Conservation (phyloP, 257 asterid genomes). For the Jaltomata sinuosa region DNA sequence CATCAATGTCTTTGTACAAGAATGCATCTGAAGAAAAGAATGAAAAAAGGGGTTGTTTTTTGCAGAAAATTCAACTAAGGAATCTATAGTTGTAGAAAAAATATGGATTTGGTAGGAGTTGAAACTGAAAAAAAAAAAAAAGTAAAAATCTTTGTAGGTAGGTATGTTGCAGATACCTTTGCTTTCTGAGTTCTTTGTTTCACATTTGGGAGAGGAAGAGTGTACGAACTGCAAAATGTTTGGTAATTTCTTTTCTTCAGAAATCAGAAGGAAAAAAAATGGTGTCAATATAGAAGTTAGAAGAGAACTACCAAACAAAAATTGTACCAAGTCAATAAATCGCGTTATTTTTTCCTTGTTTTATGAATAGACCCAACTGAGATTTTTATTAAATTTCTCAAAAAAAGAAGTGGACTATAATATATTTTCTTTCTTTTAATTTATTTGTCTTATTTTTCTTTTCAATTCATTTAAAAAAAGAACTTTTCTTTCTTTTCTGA, state of each 20-base stretch:
- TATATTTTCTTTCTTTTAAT: no score
- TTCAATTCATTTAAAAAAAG: no score
- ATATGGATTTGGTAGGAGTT: neutral
- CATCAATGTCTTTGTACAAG: neutral
- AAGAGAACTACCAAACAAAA: neutral
- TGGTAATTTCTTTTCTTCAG: neutral
- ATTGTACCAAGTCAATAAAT: neutral
- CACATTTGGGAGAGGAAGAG: conserved; percentile 1
- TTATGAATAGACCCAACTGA: neutral
- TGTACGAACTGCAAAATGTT: neutral
- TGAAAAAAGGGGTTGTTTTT: neutral
- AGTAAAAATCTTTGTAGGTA: neutral
- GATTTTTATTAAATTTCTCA: neutral
- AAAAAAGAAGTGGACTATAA: neutral
- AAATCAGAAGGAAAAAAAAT: neutral
- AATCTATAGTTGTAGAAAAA: neutral
- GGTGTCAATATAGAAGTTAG: neutral
- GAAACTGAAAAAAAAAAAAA: neutral
- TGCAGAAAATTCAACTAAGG: neutral
- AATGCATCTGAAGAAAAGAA: neutral
- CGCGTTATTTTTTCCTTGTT: neutral
- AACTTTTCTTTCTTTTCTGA: no score
- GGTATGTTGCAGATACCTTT: neutral
- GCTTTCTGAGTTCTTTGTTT: conserved; percentile 2
- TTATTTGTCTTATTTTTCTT: no score